Conservation (phyloP, 2,329 filamentous ascomycete species). For the Neonectria faginata region DNA sequence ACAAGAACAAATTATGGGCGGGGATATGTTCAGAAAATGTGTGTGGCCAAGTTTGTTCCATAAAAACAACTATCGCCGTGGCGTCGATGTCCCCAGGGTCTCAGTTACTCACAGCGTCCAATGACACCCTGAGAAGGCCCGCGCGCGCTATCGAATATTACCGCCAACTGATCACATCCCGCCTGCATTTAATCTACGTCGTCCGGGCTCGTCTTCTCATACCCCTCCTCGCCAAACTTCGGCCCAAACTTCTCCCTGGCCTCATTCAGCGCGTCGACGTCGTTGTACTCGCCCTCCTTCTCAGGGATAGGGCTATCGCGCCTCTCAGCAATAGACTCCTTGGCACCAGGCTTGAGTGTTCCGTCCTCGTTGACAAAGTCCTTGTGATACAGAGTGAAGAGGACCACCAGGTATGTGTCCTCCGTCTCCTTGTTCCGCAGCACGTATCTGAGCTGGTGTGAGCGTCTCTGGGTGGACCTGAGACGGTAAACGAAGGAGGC, state of each 20-base stretch:
- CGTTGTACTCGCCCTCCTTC: conserved; percentile 46
- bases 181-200: conserved; percentile 57
- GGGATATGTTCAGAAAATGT: background rate
- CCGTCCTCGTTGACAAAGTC: conserved; percentile 73
- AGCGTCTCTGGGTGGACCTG: conserved; percentile 65
- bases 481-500: conserved; percentile 37
- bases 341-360: conserved; percentile 59
- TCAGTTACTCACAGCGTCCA: background rate
- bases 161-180: background rate
- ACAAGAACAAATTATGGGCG: too few relatives aligned
- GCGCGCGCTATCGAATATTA: background rate
- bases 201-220: conserved; percentile 50
- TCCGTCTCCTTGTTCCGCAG: conserved; percentile 82
- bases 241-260: conserved; percentile 53
- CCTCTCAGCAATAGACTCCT: conserved; percentile 41
- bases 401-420: conserved; percentile 81
- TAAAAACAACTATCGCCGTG: background rate
- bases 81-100: background rate
- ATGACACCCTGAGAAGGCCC: background rate
- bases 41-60: conserved; percentile 1
- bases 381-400: conserved; percentile 81
- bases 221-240: conserved; percentile 36
- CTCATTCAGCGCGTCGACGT: conserved; percentile 53
- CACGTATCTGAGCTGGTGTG: conserved; percentile 90
- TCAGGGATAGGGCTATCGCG: conserved; percentile 21